These are phyloP conservation scores for Narthecium ossifragum DNA, from an alignment of 106 monocot genomes.

Conservation along the genomic window DNA sequence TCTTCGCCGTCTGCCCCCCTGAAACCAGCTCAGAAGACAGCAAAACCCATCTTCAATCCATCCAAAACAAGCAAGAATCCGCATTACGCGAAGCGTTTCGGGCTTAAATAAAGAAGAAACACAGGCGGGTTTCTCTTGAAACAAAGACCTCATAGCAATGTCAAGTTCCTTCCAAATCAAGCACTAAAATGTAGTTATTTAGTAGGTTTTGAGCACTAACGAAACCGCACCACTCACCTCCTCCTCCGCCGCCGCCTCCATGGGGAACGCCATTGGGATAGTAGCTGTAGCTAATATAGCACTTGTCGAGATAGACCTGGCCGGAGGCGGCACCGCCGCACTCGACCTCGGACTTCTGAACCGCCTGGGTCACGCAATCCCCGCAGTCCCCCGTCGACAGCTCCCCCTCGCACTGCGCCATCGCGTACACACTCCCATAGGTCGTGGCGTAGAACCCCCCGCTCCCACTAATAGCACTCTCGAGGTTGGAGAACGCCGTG, in stretches of 20 bases:
- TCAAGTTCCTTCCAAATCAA: background rate
- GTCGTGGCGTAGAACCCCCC: constrained; percentile 73
- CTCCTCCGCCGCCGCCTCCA: constrained; percentile 27
- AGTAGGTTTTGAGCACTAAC: constrained; percentile 2
- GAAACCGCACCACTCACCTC: constrained; percentile 28
- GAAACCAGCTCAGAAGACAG: background rate
- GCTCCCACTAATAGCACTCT: constrained; percentile 42
- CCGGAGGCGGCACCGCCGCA: constrained; percentile 82
- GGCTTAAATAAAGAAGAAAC: background rate
- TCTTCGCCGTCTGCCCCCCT: constrained; percentile 88
- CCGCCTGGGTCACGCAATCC: constrained; percentile 73
- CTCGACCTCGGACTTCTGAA: constrained; percentile 91
- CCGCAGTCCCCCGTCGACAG: constrained; percentile 69
- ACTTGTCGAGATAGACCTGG: constrained; percentile 91
- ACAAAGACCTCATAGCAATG: background rate
- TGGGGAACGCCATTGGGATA: constrained; percentile 48
- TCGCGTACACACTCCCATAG: constrained; percentile 66
- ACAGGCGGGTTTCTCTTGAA: background rate
- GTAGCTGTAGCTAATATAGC: constrained; percentile 81
- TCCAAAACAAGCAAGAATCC: background rate
- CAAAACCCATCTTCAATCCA: background rate
- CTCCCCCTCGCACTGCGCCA: constrained; percentile 98
- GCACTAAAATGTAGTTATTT: background rate
- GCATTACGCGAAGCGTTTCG: background rate
- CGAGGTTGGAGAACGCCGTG: constrained; percentile 69